Percentiles rank a stretch among this genome's conserved stretches.
These are phyloP conservation scores for Paecilomyces sp. DNA, from an alignment of 2,329 filamentous ascomycete genomes.

Conservation along the genomic window DNA sequence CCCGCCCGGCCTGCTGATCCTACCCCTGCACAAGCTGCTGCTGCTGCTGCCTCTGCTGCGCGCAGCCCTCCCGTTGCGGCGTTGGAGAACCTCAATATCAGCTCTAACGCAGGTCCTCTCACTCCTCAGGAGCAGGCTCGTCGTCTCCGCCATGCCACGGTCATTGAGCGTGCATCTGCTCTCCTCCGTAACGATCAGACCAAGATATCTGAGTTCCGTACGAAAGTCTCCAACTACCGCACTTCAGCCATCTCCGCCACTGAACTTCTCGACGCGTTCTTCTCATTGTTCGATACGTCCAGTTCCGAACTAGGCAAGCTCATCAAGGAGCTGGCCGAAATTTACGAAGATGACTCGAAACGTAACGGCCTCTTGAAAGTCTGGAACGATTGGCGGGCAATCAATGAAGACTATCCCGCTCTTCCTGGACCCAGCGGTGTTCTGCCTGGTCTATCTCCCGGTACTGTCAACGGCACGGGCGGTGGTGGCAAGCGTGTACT, in stretches of 20 bases:
- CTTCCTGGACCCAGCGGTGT: slow-evolving; percentile 68
- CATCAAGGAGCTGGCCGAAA: slow-evolving; percentile 82
- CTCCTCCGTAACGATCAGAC: slow-evolving; percentile 68
- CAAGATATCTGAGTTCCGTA: slow-evolving; percentile 73
- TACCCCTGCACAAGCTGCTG: slow-evolving; percentile 18
- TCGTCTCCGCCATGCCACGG: slow-evolving; percentile 69
- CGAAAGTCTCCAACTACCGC: slow-evolving; percentile 71
- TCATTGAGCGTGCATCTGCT: slow-evolving; percentile 76
- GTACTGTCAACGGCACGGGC: slow-evolving; percentile 43
- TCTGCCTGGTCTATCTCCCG: slow-evolving; percentile 47
- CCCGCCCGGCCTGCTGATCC: slow-evolving; percentile 28
- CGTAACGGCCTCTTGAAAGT: slow-evolving; percentile 67
- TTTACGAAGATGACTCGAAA: slow-evolving; percentile 79
- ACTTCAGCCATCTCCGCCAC: slow-evolving; percentile 61
- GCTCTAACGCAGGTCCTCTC: slow-evolving; percentile 35
- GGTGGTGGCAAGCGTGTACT: slow-evolving; percentile 58
- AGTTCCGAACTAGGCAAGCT: slow-evolving; percentile 79
- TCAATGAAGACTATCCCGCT: slow-evolving; percentile 91
- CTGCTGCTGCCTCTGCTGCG: slow-evolving; percentile 12
- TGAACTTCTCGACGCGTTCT: slow-evolving; percentile 79
- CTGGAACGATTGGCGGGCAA: slow-evolving; percentile 92
- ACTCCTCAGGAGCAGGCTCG: slow-evolving; percentile 76
- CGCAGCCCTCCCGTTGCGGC: slow-evolving; percentile 20
- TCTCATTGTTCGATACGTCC: slow-evolving; percentile 75
- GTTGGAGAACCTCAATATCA: slow-evolving; percentile 47